Conservation (phyloP, 23 red algal species). For the Porphyridium purpureum region DNA sequence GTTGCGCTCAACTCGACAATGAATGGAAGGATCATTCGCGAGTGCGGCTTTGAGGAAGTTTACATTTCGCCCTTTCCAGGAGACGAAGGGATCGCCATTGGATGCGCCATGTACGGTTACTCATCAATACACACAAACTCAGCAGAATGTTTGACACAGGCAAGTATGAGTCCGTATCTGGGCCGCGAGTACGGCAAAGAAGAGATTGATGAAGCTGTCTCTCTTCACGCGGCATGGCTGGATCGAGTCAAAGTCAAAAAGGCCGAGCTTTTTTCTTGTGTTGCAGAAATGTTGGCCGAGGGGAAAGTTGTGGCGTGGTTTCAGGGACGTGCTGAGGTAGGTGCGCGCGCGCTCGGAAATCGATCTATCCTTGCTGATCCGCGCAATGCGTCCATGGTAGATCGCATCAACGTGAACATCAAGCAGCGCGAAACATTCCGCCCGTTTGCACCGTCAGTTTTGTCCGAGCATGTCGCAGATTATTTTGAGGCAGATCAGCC, state of each 20-base stretch:
- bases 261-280: slow-evolving; percentile 1
- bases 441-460: slow-evolving; percentile 61
- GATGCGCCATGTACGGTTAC: slow-evolving; percentile 60
- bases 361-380: slow-evolving; percentile 72
- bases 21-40: slow-evolving; percentile 17
- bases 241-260: background rate
- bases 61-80: slow-evolving; percentile 60
- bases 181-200: slow-evolving; percentile 19
- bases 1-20: slow-evolving; percentile 61
- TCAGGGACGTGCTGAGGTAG: slow-evolving; percentile 45
- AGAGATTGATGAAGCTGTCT: slow-evolving; percentile 16
- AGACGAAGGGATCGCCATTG: slow-evolving; percentile 82
- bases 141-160: slow-evolving; percentile 1
- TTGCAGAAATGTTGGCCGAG: slow-evolving; percentile 22
- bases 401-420: slow-evolving; percentile 28
- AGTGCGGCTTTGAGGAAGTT: slow-evolving; percentile 8
- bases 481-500: slow-evolving; percentile 12
- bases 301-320: slow-evolving; percentile 50
- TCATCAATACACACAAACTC: too few relatives aligned
- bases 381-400: slow-evolving; percentile 3
- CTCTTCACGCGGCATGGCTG: slow-evolving; percentile 24
- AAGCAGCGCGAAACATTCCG: slow-evolving; percentile 69
- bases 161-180: slow-evolving; percentile 9
- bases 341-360: slow-evolving; percentile 69
- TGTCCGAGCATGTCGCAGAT: slow-evolving; percentile 13